A percentile compares a stretch with the other conserved stretches of the same genome.
Evolutionary conservation across 106 monocot genomes (phyloP).

Genomic region (Platanthera zijinensis): DNA sequence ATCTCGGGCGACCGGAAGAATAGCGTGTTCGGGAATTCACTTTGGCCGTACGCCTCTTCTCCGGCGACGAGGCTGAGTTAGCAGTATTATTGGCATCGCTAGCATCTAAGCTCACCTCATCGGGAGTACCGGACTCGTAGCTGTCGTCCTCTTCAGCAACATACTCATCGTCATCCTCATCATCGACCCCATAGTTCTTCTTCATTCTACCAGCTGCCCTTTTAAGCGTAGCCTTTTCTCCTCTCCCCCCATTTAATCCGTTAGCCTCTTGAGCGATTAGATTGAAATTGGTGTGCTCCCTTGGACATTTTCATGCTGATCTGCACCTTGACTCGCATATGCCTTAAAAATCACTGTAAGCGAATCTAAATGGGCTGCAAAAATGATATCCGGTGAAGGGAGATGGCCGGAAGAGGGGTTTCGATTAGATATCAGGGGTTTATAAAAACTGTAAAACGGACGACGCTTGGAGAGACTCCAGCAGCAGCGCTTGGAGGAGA

Average conservation of each 20-base stretch:
- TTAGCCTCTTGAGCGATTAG: not conserved
- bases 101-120: slow-evolving; percentile 31
- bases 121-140: slow-evolving; percentile 16
- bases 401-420: not conserved
- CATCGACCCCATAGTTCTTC: slow-evolving; percentile 25
- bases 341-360: not conserved
- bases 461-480: not conserved
- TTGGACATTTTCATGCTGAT: not conserved
- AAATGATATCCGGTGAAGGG: not conserved
- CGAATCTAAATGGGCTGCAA: not conserved
- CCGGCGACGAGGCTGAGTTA: slow-evolving; percentile 5
- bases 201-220: slow-evolving; percentile 6
- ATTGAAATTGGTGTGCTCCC: not conserved
- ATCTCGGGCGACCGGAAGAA: slow-evolving; percentile 7
- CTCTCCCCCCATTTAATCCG: slow-evolving; percentile 25
- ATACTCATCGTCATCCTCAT: slow-evolving; percentile 42
- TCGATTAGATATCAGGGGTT: not conserved
- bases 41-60: slow-evolving; percentile 4
- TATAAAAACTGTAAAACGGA: not conserved
- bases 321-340: not conserved
- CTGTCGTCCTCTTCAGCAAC: slow-evolving; percentile 31
- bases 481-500: not conserved
- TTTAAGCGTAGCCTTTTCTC: slow-evolving; percentile 17
- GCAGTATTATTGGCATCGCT: slow-evolving; percentile 10
- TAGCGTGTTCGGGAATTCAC: not conserved